Evolutionary conservation across 768 basidiomycete genomes (phyloP).

Genomic region (Tylopilus sp.): DNA sequence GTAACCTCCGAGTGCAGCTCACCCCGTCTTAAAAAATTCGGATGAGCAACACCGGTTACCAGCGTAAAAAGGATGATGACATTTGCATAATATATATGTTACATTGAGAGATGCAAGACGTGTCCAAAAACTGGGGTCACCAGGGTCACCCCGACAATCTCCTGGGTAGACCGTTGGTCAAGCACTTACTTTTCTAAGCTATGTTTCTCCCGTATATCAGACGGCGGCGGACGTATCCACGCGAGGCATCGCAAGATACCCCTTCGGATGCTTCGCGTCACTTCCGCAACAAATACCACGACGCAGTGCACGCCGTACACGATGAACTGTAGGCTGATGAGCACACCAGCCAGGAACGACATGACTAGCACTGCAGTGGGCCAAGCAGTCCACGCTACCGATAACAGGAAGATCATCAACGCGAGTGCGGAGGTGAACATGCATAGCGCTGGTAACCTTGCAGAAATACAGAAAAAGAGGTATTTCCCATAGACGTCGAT

Average conservation of each 20-base stretch:
- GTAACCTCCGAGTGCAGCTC: too few species aligned
- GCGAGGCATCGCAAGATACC: slow-evolving; percentile 11
- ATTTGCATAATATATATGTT: slow-evolving; percentile 4
- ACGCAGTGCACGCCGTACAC: slow-evolving; percentile 45
- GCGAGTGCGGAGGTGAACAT: slow-evolving; percentile 55
- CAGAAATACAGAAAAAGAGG: slow-evolving; percentile 66
- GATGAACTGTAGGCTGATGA: slow-evolving; percentile 65
- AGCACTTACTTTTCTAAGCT: neutral
- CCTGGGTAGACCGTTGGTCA: neutral
- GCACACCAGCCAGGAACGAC: slow-evolving; percentile 53
- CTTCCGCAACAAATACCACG: slow-evolving; percentile 10
- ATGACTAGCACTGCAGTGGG: slow-evolving; percentile 58
- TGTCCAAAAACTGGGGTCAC: neutral
- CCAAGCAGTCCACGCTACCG: slow-evolving; percentile 64
- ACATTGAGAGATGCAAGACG: neutral
- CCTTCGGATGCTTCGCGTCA: slow-evolving; percentile 5
- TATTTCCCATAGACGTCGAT: slow-evolving; percentile 57
- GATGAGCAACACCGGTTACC: too few species aligned
- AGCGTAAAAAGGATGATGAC: neutral
- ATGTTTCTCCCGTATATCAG: slow-evolving; percentile 12
- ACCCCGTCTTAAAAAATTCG: too few species aligned
- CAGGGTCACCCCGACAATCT: neutral
- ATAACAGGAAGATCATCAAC: slow-evolving; percentile 56
- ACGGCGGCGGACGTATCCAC: slow-evolving; percentile 9
- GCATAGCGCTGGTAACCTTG: slow-evolving; percentile 61